Evolutionary conservation across 768 basidiomycete species (phyloP), one percentile per base, ranked within the genome.

Genomic region (Pleurotus sapidus): DNA sequence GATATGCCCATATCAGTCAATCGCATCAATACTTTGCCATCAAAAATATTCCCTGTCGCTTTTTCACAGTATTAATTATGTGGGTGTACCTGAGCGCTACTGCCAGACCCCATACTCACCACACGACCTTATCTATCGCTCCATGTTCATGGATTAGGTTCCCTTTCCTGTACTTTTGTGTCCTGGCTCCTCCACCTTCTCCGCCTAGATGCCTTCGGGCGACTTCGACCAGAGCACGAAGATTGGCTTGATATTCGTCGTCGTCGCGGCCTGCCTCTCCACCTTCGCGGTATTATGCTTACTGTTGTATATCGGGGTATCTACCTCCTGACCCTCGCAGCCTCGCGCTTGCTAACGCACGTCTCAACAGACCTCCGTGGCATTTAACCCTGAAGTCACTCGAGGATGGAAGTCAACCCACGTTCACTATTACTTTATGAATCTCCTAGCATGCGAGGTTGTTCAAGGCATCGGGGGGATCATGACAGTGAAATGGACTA

Each of bases 381-480:
- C 58, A 34, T 62, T 70, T 50, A 59, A 66, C 18, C 60, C 55
- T 6, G 63, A 61, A 25, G 64, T 66, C 17, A 57, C 64, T 15
- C 64, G 70, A 34, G 65, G 56, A 54, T 72, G 71, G 71, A 62
- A 64, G 25, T 65, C 65, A 18, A 70, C 71, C n/a, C 72, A 71
- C 46, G 57, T 72, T 39, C 71, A 72, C 57, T 67, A 63, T 40
- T 72, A 72, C 53, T 72, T 72, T 57, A 37, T 72, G 14, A 70
- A 66, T 49, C 55, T 72, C 42, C 60, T 72, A 59, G 17, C 70
- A 11, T 68, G 62, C 24, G 71, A 72, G 57, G 56, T 72, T 23
- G 66, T 72, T 14, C 70, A 70, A 62, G 70, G 69, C 14, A 64
- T 70, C 20, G 71, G 71, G 1, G 74, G 73, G 2, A 60, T 77